phyloP scores from a whole-genome alignment of 1,284 basidiomycete genomes.

The Microbotryum intermedium region DNA sequence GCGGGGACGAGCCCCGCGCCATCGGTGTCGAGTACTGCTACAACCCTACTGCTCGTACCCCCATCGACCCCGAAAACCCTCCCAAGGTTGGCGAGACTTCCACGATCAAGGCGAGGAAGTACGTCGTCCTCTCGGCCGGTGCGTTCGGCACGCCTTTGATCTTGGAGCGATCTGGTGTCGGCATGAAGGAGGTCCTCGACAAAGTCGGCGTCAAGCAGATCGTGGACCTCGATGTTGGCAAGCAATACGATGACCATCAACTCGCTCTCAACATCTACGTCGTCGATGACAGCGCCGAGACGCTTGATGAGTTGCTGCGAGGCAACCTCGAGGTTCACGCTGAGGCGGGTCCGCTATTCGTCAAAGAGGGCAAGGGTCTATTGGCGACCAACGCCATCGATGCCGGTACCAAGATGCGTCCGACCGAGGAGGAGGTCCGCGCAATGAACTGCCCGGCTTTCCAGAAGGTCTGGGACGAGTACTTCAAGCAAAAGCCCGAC shows the following conservation, averaged over 20 bases:
- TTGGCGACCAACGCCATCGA: conserved; percentile 61
- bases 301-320: conserved; percentile 39
- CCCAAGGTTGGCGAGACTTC: neutral
- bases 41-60: conserved; percentile 3
- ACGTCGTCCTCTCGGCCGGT: conserved; percentile 7
- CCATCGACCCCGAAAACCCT: conserved; percentile 4
- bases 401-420: conserved; percentile 66
- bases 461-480: conserved; percentile 55
- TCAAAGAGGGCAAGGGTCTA: conserved; percentile 49
- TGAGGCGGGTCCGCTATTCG: neutral
- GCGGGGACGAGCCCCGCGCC: neutral
- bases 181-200: conserved; percentile 42
- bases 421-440: conserved; percentile 56
- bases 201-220: conserved; percentile 42
- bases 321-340: conserved; percentile 6
- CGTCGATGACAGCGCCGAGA: conserved; percentile 39
- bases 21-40: conserved; percentile 8
- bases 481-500: conserved; percentile 67
- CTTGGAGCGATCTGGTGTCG: conserved; percentile 51
- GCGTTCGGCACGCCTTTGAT: conserved; percentile 47
- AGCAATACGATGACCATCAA: conserved; percentile 47
- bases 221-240: conserved; percentile 53
- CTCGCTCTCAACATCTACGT: conserved; percentile 24
- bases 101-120: conserved; percentile 9
- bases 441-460: conserved; percentile 59